Conservation (phyloP, 1,284 basidiomycete genomes). For the Termitomyces sp. region DNA sequence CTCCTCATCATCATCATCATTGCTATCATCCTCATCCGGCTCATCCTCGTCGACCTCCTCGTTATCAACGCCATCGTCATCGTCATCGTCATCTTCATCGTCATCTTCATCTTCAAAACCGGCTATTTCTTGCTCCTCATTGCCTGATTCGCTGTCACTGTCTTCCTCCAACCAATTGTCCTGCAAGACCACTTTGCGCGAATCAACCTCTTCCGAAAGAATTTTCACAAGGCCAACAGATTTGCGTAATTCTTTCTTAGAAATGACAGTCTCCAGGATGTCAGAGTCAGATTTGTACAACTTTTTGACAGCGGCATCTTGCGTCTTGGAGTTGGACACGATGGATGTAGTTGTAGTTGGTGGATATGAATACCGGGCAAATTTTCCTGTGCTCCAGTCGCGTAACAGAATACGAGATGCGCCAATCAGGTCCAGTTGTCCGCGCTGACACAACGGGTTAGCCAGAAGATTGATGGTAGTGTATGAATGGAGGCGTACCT, state of each 20-base stretch:
- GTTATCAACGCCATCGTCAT: slow-evolving; percentile 24
- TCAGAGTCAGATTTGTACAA: slow-evolving; percentile 41
- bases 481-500: slow-evolving; percentile 41
- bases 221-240: slow-evolving; percentile 58
- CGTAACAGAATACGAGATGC: slow-evolving; percentile 82
- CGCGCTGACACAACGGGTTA: slow-evolving; percentile 45
- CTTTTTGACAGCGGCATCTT: slow-evolving; percentile 23
- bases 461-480: slow-evolving; percentile 4
- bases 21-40: slow-evolving; percentile 17
- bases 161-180: slow-evolving; percentile 42
- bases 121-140: slow-evolving; percentile 23
- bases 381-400: slow-evolving; percentile 83
- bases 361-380: slow-evolving; percentile 75
- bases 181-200: slow-evolving; percentile 51
- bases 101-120: slow-evolving; percentile 34
- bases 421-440: slow-evolving; percentile 71
- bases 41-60: slow-evolving; percentile 25
- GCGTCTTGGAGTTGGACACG: slow-evolving; percentile 14
- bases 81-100: slow-evolving; percentile 25
- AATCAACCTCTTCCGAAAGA: slow-evolving; percentile 45
- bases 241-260: slow-evolving; percentile 63
- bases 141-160: slow-evolving; percentile 12
- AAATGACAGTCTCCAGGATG: slow-evolving; percentile 45
- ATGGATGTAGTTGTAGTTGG: slow-evolving; percentile 26
- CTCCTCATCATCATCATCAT: slow-evolving; percentile 28